Percentiles rank a stretch among this genome's conserved stretches.
These are phyloP conservation scores for Trametes meyenii DNA, from an alignment of 768 basidiomycete genomes.

Conservation along the genomic window DNA sequence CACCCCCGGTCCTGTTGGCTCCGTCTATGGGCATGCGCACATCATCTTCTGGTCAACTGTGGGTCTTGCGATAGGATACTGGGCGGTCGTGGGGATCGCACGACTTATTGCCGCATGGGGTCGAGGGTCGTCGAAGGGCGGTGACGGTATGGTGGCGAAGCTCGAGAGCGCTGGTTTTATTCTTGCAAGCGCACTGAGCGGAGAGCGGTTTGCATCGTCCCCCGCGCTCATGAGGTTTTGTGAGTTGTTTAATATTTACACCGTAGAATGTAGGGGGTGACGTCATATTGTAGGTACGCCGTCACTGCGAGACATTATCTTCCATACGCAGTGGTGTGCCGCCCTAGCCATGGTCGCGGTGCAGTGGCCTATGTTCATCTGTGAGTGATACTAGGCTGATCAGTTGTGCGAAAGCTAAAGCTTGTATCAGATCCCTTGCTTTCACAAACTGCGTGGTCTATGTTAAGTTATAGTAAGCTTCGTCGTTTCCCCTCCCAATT, in stretches of 20 bases:
- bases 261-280: conserved; percentile 17
- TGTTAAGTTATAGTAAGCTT: conserved; percentile 67
- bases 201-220: conserved; percentile 81
- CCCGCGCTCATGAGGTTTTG: conserved; percentile 90
- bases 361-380: conserved; percentile 91
- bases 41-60: conserved; percentile 78
- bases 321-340: conserved; percentile 93
- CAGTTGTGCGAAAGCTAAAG: background rate
- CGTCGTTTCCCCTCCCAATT: conserved; percentile 4
- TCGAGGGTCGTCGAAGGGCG: conserved; percentile 62
- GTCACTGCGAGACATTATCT: conserved; percentile 87
- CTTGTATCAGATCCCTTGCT: conserved; percentile 77
- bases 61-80: conserved; percentile 76
- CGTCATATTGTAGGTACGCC: conserved; percentile 70
- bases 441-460: conserved; percentile 88
- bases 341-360: conserved; percentile 92
- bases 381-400: conserved; percentile 46
- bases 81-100: conserved; percentile 78
- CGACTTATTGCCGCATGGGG: conserved; percentile 86
- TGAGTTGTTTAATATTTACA: conserved; percentile 42
- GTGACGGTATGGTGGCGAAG: conserved; percentile 66
- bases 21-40: conserved; percentile 66
- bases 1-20: conserved; percentile 52
- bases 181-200: conserved; percentile 90
- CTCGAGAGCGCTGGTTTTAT: conserved; percentile 87